Evolutionary conservation across 371 early-diverging fungal species (phyloP).

Genomic region (Quaeritorhiza haematococci): DNA sequence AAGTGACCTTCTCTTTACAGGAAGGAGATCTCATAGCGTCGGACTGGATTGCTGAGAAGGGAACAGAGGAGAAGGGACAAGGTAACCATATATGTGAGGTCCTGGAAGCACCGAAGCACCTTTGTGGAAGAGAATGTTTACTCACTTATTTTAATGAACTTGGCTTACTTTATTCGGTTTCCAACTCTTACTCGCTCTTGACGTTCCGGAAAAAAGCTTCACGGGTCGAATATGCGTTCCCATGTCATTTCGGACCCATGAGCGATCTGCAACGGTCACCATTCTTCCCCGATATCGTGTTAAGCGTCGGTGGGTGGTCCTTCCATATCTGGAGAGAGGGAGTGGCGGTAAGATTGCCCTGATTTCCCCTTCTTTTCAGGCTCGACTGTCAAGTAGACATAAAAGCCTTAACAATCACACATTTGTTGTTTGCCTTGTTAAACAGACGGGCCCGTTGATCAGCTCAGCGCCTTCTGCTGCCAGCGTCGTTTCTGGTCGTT

Average conservation of each 20-base stretch:
- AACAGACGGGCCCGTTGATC: conserved; percentile 41
- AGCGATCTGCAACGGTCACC: conserved; percentile 49
- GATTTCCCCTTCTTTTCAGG: neutral
- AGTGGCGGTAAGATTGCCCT: conserved; percentile 15
- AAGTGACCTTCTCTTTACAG: conserved; percentile 2
- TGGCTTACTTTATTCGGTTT: conserved; percentile 2
- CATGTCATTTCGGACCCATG: conserved; percentile 46
- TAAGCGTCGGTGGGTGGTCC: conserved; percentile 50
- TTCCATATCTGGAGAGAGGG: conserved; percentile 53
- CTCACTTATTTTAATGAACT: too few relatives aligned
- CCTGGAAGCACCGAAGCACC: too few relatives aligned
- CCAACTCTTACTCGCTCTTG: too few relatives aligned
- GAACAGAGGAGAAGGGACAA: conserved; percentile 43
- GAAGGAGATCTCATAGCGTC: conserved; percentile 54
- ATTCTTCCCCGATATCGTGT: conserved; percentile 48
- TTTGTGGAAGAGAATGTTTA: too few relatives aligned
- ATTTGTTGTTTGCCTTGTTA: neutral
- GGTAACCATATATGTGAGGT: too few relatives aligned
- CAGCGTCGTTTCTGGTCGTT: conserved; percentile 37
- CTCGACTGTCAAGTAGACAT: too few relatives aligned
- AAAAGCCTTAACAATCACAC: neutral
- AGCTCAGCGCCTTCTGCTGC: conserved; percentile 26
- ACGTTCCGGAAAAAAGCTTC: conserved; percentile 25
- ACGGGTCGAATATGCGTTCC: conserved; percentile 39
- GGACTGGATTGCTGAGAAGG: conserved; percentile 49